Base-by-base conservation (phyloP, 2,329 filamentous ascomycete genomes). In the Fusarium circinatum region DNA sequence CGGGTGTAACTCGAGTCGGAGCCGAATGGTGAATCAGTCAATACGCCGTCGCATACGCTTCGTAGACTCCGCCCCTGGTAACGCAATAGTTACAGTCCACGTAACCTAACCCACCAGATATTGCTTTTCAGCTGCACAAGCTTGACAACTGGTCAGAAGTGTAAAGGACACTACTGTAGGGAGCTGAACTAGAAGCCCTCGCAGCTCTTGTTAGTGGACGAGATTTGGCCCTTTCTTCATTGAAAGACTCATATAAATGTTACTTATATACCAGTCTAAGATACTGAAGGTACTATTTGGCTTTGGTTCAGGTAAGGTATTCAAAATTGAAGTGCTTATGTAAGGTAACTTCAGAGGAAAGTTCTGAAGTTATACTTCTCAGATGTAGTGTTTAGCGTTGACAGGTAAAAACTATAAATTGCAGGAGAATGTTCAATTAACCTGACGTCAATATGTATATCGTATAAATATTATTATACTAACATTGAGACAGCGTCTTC, bases 1-100 rank as follows among this genome's bases (percentile, higher is more conserved):
- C 65, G 56, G 65, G 42, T 63, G 56, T 39, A 55, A 63, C 64
- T 18, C n/a, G 8, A 11, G 26, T 63, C 56, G 64, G 65, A 55
- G 56, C 56, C 65, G 65, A 68, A 55, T 24, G 42, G 55, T 41
- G 28, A 54, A 68, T 55, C 28, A 18, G 52, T 41, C 5, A 44
- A 55, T 39, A 39, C 47, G 32, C 48, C 48, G 64, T 34, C 41
- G 14, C 47, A 39, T 17, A n/a, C 34, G 30, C 30, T 58, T 58
- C 38, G 18, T 41, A 13, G 38, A 15, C 39, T 49, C 39, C 30
- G 41, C n/a, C 30, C 14, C 41, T 26, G 28, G 34, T n/a, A 41
- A 28, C 18, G 24, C 26, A 32, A 44, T 24, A n/a, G n/a, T n/a
- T n/a, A 44, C 38, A 44, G 24, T 41, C 38, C 26, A 28, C 26